These are phyloP conservation scores for Melaleuca alternifolia DNA, from an alignment of 345 rosid genomes.

Conservation along the genomic window DNA sequence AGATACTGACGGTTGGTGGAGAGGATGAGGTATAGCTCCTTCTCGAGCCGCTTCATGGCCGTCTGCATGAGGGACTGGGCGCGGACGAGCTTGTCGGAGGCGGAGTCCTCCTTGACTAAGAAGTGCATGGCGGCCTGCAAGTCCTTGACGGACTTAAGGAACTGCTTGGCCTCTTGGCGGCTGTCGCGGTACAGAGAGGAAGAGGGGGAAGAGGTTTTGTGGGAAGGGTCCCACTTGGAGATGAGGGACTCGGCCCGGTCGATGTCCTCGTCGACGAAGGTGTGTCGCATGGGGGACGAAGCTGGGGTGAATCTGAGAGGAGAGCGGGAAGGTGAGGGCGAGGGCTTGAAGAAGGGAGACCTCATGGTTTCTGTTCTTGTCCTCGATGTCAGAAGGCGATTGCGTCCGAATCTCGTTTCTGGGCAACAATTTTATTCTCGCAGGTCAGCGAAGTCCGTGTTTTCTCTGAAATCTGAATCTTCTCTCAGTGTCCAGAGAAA, in stretches of 20 bases:
- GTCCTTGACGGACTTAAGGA: constrained; percentile 26
- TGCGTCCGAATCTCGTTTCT: background rate
- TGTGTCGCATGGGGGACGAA: constrained; percentile 14
- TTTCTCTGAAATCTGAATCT: background rate
- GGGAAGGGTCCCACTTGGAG: constrained; percentile 24
- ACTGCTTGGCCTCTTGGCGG: constrained; percentile 43
- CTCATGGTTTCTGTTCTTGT: constrained; percentile 3
- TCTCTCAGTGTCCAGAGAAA: background rate
- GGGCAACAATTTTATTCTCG: background rate
- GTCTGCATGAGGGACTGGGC: constrained; percentile 46
- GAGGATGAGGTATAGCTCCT: constrained; percentile 56
- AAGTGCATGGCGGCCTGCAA: constrained; percentile 59
- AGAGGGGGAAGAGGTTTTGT: constrained; percentile 5
- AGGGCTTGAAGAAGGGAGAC: constrained; percentile 9
- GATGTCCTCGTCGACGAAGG: constrained; percentile 42
- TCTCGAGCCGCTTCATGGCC: constrained; percentile 65
- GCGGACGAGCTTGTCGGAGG: constrained; percentile 33
- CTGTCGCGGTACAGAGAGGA: constrained; percentile 32
- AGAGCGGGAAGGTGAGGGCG: constrained; percentile 3
- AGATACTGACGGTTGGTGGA: constrained; percentile 36
- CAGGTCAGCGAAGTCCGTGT: background rate
- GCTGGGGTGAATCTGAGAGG: constrained; percentile 21
- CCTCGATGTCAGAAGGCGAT: background rate
- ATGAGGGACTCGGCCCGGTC: constrained; percentile 27
- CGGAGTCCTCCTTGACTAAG: constrained; percentile 16